phyloP scores from a whole-genome alignment of 108 stramenopile genomes.

The Skeletonema marinoi region DNA sequence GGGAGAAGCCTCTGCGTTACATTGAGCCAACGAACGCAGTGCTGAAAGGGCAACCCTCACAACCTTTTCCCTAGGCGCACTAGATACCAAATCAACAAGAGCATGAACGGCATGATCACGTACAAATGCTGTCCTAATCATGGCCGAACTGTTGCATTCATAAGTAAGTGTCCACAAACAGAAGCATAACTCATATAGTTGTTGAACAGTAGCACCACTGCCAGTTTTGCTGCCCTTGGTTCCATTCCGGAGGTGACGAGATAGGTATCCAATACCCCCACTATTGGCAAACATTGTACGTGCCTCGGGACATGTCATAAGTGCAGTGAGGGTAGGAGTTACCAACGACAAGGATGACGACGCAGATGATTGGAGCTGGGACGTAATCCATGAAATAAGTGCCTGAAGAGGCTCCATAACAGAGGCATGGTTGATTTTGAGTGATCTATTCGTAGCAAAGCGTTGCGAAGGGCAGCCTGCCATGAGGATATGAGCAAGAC shows the following conservation, averaged over 20 bases:
- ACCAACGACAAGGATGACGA: constrained; percentile 60
- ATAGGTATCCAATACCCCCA: constrained; percentile 80
- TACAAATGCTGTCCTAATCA: constrained; percentile 50
- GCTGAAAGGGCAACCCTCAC: constrained; percentile 88
- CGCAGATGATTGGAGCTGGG: constrained; percentile 65
- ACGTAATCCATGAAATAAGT: constrained; percentile 73
- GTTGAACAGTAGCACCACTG: constrained; percentile 67
- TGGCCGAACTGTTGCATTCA: constrained; percentile 50
- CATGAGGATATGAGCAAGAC: constrained; percentile 54
- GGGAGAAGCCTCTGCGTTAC: constrained; percentile 54
- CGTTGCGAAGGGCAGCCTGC: constrained; percentile 44
- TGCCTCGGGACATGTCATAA: constrained; percentile 59
- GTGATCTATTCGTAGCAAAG: constrained; percentile 14
- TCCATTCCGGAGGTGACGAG: constrained; percentile 59
- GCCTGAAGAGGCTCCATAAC: constrained; percentile 59
- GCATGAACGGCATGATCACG: constrained; percentile 62
- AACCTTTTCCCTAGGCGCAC: constrained; percentile 93
- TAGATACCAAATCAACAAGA: constrained; percentile 81
- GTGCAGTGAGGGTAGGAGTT: constrained; percentile 65
- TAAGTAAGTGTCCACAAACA: constrained; percentile 89
- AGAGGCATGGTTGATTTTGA: constrained; percentile 44
- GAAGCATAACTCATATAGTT: constrained; percentile 91
- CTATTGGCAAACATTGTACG: constrained; percentile 56
- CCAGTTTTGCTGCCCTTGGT: constrained; percentile 24
- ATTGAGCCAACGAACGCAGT: constrained; percentile 80